Base-by-base conservation (phyloP, 2,329 filamentous ascomycete species). In the Fusarium luffae region DNA sequence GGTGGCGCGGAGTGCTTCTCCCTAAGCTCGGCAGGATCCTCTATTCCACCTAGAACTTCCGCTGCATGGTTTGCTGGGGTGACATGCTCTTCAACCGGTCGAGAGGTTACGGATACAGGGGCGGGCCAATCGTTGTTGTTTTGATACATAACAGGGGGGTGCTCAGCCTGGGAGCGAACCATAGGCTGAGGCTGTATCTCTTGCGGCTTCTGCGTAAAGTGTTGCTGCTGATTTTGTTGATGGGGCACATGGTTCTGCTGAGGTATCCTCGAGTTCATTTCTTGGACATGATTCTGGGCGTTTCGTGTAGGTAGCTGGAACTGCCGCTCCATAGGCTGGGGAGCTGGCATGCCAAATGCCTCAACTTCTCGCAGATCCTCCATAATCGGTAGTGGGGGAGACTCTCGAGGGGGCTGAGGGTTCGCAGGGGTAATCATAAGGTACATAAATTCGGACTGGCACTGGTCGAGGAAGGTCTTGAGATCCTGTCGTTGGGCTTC, bases 401-500 rank as follows among this genome's bases (percentile, higher is more conserved):
- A 88, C 25, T 90, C 89, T 76, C 89, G 84, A n/a, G 88, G 89
- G 3, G 89, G 89, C 43, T 86, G 80, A 5, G 89, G 89, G 76
- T 91, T 91, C 42, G 89, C 88, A 3, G 89, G 89, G 1, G 88
- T 88, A 52, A 90, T 85, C 88, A 91, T 90, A 16, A 91, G 82
- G 73, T 91, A 91, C 67, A 88, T 89, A 63, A 91, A 90, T 74
- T 91, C 88, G 70, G 85, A 84, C 77, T 90, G 84, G 77, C 88
- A 89, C 75, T 89, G 87, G 68, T 90, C 89, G 66, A 90, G 82
- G 75, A 90, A 90, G 13, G 80, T 80, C 77, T 88, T 88, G 50
- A 90, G 81, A 59, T 88, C 85, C 57, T 83, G 81, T 50, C 85
- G 82, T 52, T 85, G 82, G 19, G 79, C 76, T 65, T 85, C 86